Percentiles rank a stretch among this genome's conserved stretches.
These are phyloP conservation scores for Tuber microsphaerosporum DNA, from an alignment of 495 filamentous ascomycete genomes.

Conservation along the genomic window DNA sequence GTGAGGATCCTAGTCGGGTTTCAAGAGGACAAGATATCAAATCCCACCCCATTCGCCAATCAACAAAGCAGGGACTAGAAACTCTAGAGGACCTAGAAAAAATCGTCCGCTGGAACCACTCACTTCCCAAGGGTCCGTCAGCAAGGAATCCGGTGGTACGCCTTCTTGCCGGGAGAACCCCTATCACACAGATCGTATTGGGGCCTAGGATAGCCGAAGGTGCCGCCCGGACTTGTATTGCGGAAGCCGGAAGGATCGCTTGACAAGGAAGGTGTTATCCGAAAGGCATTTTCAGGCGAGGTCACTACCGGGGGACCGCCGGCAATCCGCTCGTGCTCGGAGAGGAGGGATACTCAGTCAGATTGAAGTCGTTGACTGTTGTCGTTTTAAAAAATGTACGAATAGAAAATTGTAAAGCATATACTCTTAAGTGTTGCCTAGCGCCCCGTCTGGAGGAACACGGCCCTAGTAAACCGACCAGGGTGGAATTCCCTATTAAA, in stretches of 20 bases:
- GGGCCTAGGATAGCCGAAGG: conserved; percentile 43
- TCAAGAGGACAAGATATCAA: background rate
- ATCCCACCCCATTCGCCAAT: background rate
- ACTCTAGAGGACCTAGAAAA: background rate
- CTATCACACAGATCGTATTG: conserved; percentile 3
- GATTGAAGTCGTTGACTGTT: conserved; percentile 16
- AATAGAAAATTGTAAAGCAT: background rate
- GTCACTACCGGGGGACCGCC: conserved; percentile 46
- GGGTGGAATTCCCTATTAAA: background rate
- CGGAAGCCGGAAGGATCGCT: conserved; percentile 50
- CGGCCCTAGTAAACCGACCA: background rate
- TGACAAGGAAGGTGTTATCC: conserved; percentile 45
- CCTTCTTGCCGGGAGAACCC: background rate
- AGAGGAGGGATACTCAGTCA: conserved; percentile 35
- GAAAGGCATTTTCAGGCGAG: conserved; percentile 46
- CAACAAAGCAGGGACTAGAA: background rate
- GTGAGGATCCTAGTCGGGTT: background rate
- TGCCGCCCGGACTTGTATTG: conserved; percentile 44
- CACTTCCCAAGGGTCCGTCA: conserved; percentile 41
- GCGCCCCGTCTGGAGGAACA: background rate
- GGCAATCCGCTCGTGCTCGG: conserved; percentile 45
- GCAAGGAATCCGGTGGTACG: conserved; percentile 44
- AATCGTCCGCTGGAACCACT: conserved; percentile 17
- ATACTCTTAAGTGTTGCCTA: too few species aligned
- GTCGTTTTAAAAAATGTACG: background rate